A percentile compares a stretch with the other conserved stretches of the same genome.
These are phyloP conservation scores for Candida xyloterini DNA, from an alignment of 805 yeast species.

Conservation along the genomic window DNA sequence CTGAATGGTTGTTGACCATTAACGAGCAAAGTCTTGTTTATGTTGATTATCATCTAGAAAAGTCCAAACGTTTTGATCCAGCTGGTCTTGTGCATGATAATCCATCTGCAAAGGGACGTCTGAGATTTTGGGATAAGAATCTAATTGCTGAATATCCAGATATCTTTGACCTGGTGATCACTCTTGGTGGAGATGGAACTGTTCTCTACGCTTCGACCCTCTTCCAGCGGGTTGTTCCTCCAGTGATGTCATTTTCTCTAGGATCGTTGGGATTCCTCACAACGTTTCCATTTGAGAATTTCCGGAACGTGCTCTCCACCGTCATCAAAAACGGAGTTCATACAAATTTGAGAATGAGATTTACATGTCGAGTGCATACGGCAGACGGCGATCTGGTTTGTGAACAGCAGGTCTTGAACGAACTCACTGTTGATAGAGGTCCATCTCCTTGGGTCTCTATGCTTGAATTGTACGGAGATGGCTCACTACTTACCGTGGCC, in stretches of 20 bases:
- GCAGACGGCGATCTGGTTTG: slow-evolving; percentile 51
- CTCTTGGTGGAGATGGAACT: slow-evolving; percentile 97
- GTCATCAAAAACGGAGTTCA: slow-evolving; percentile 70
- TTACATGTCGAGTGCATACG: slow-evolving; percentile 71
- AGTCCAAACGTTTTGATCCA: slow-evolving; percentile 62
- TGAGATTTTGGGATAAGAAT: slow-evolving; percentile 69
- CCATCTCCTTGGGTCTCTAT: slow-evolving; percentile 90
- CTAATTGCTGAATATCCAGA: slow-evolving; percentile 46
- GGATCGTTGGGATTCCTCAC: slow-evolving; percentile 94
- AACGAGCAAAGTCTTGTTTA: slow-evolving; percentile 42
- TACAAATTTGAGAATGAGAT: slow-evolving; percentile 80
- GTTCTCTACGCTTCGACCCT: slow-evolving; percentile 84
- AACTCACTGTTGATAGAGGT: slow-evolving; percentile 88
- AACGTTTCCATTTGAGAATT: slow-evolving; percentile 75
- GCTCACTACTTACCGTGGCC: slow-evolving; percentile 77
- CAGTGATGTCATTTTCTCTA: slow-evolving; percentile 81
- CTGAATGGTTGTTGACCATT: slow-evolving; percentile 64
- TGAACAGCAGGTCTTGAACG: slow-evolving; percentile 82
- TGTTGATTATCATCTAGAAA: slow-evolving; percentile 68
- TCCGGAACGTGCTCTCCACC: slow-evolving; percentile 51
- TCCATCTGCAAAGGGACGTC: slow-evolving; percentile 42
- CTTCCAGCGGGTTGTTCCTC: slow-evolving; percentile 86
- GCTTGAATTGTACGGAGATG: slow-evolving; percentile 87
- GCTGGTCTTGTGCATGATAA: slow-evolving; percentile 46
- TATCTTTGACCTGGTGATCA: slow-evolving; percentile 70